These are phyloP conservation scores for Cladosporium cucumerinum DNA, from an alignment of 2,329 filamentous ascomycete species.

Conservation along the genomic window DNA sequence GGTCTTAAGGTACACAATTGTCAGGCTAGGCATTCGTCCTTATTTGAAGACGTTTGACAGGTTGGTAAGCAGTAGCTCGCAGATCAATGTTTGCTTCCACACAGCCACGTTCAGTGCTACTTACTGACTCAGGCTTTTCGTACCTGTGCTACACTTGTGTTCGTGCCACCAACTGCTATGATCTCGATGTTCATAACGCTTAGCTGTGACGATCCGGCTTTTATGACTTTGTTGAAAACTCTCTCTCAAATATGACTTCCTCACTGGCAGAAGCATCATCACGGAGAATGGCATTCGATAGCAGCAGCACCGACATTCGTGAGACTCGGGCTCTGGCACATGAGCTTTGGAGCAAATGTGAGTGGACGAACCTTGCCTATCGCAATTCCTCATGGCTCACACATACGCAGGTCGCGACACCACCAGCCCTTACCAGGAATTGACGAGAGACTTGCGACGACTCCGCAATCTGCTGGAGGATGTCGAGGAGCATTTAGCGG, in stretches of 20 bases:
- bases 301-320: background rate
- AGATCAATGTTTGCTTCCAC: background rate
- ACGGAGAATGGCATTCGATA: background rate
- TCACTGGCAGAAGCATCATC: background rate
- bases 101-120: background rate
- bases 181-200: background rate
- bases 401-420: background rate
- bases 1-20: too few relatives aligned
- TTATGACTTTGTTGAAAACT: background rate
- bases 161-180: background rate
- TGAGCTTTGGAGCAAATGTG: slow-evolving; percentile 15
- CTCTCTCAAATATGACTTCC: background rate
- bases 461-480: slow-evolving; percentile 12
- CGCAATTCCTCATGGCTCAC: background rate
- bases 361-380: background rate
- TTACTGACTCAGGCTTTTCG: background rate
- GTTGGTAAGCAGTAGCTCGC: background rate
- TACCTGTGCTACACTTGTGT: background rate
- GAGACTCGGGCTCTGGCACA: slow-evolving; percentile 7
- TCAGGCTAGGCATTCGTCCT: too few relatives aligned
- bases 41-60: background rate
- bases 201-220: background rate
- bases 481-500: background rate
- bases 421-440: background rate
- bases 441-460: background rate